phyloP scores from a whole-genome alignment of 176 grass and related monocot species.

The Phyllostachys edulis region DNA sequence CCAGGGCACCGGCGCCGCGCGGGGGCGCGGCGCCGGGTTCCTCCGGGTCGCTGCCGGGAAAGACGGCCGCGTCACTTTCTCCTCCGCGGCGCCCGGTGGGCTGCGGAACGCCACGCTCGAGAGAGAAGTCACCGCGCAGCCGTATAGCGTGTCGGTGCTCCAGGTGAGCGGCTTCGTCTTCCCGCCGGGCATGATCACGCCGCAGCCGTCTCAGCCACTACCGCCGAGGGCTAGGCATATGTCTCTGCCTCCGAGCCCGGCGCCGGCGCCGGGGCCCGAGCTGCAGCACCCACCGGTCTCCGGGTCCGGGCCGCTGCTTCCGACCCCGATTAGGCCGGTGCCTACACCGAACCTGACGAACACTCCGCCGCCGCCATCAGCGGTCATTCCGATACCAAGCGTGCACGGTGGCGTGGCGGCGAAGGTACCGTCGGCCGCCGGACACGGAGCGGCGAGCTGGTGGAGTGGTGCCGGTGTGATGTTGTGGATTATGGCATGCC shows the following conservation, averaged over 20 bases:
- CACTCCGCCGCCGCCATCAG: background rate
- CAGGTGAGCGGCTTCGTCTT: conserved; percentile 47
- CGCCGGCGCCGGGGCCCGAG: background rate
- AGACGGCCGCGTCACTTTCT: conserved; percentile 22
- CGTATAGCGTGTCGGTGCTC: conserved; percentile 58
- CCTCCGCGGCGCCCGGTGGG: conserved; percentile 37
- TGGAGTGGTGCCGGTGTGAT: background rate
- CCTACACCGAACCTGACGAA: background rate
- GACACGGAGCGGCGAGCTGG: background rate
- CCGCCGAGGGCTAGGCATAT: conserved; percentile 22
- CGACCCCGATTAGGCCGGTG: conserved; percentile 24
- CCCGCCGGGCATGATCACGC: conserved; percentile 2
- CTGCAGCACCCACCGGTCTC: too few relatives aligned
- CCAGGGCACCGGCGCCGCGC: conserved; percentile 32
- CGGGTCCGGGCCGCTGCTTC: background rate
- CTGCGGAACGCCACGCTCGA: conserved; percentile 37
- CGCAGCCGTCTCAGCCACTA: background rate
- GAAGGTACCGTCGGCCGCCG: background rate
- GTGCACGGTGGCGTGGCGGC: conserved; percentile 36
- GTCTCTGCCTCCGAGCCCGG: conserved; percentile 4
- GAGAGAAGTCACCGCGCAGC: conserved; percentile 34
- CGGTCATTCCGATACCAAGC: conserved; percentile 38
- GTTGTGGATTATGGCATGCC: conserved; percentile 12
- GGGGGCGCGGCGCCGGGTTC: conserved; percentile 33
- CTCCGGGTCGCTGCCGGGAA: conserved; percentile 30